Conservation (phyloP, 495 filamentous ascomycete genomes). For the Geopyxis carbonaria region DNA sequence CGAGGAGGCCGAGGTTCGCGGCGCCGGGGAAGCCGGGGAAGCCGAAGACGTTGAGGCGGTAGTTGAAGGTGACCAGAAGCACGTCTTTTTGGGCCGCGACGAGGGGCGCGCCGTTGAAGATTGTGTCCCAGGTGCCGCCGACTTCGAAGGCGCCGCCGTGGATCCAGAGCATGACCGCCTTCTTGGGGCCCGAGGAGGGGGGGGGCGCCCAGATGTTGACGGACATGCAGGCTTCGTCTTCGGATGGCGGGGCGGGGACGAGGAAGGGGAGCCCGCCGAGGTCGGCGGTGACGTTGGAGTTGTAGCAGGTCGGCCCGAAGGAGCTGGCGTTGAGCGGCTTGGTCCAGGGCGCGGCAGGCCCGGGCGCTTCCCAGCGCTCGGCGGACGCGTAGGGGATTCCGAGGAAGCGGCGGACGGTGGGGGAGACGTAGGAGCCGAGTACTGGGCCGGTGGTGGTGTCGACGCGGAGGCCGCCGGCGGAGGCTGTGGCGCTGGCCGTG, state of each 20-base stretch:
- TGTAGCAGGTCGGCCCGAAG: constrained; percentile 1
- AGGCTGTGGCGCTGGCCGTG: no score
- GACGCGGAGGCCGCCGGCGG: not conserved
- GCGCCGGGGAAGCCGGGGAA: constrained; percentile 37
- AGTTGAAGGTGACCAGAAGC: constrained; percentile 7
- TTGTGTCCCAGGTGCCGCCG: constrained; percentile 11
- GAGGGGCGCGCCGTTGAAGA: constrained; percentile 1
- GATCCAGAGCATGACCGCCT: constrained; percentile 40
- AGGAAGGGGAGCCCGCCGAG: not conserved
- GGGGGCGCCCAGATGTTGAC: constrained; percentile 4
- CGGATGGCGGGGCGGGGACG: constrained; percentile 21
- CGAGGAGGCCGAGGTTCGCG: constrained; percentile 45
- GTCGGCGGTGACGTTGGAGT: not conserved
- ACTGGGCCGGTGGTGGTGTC: not conserved
- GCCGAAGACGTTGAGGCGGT: constrained; percentile 42
- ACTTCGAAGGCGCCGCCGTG: constrained; percentile 40
- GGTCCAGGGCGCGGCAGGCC: not conserved
- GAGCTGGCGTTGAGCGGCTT: not conserved
- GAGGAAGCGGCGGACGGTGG: constrained; percentile 1
- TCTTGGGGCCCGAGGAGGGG: not conserved
- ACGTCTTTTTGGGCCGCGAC: constrained; percentile 1
- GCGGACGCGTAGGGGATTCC: not conserved
- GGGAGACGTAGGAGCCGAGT: not conserved
- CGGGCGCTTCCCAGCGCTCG: no score
- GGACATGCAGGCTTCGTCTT: constrained; percentile 31